Percentiles rank a stretch among this genome's conserved stretches.
phyloP scores from a whole-genome alignment of 2,329 filamentous ascomycete genomes.

The Trichothecium roseum region DNA sequence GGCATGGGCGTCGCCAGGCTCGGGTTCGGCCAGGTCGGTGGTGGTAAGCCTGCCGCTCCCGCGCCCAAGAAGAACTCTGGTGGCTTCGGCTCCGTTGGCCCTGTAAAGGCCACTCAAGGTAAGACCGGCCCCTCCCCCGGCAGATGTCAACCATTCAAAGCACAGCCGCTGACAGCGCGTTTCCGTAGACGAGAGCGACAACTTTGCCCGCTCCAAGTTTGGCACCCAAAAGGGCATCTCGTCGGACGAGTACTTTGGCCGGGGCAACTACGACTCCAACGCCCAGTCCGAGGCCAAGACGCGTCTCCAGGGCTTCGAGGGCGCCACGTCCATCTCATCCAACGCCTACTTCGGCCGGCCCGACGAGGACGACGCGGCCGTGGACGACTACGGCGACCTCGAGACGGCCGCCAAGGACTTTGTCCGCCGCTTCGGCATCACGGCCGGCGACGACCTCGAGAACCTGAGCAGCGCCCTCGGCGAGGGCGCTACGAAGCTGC shows the following conservation, averaged over 20 bases:
- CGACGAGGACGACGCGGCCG: constrained; percentile 56
- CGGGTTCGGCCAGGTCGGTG: constrained; percentile 78
- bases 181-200: constrained; percentile 58
- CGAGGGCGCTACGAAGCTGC: constrained; percentile 74
- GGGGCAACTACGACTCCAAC: constrained; percentile 71
- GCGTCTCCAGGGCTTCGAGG: constrained; percentile 84
- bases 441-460: constrained; percentile 90
- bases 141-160: not conserved
- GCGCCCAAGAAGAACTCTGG: constrained; percentile 65
- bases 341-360: constrained; percentile 96
- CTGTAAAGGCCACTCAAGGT: constrained; percentile 65
- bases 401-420: constrained; percentile 95
- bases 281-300: constrained; percentile 78
- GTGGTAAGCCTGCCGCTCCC: constrained; percentile 41
- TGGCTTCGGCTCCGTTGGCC: constrained; percentile 77
- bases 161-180: not conserved
- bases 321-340: constrained; percentile 82
- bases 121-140: constrained; percentile 21
- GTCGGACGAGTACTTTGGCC: constrained; percentile 96
- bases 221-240: constrained; percentile 91
- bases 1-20: constrained; percentile 82
- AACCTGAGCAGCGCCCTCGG: constrained; percentile 76
- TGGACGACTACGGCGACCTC: constrained; percentile 79
- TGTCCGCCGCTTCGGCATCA: constrained; percentile 88
- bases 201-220: constrained; percentile 80